phyloP scores from a whole-genome alignment of 1,139 yeast species.

The Petasospora fabianii region DNA sequence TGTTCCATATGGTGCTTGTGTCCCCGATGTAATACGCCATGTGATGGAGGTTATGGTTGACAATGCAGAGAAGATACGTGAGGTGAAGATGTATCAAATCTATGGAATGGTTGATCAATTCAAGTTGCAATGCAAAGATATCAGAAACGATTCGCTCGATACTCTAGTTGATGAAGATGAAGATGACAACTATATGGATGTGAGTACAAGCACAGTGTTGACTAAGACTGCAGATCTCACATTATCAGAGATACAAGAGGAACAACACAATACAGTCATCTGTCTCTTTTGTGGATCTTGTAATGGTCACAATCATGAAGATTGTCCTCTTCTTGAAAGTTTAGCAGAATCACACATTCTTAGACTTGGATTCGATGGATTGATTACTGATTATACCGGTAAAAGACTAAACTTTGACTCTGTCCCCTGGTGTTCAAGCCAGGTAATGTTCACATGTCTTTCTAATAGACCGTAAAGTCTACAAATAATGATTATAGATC shows the following conservation, averaged over 20 bases:
- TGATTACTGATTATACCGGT: conserved; percentile 5
- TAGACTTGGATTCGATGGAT: conserved; percentile 5
- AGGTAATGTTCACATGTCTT: conserved; percentile 1
- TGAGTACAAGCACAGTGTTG: no score
- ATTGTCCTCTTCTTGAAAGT: conserved; percentile 9
- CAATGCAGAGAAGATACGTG: conserved; percentile 1
- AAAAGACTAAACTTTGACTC: conserved; percentile 4
- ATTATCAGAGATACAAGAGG: neutral
- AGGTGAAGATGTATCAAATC: neutral
- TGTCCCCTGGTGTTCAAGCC: conserved; percentile 9
- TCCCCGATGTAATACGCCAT: conserved; percentile 8
- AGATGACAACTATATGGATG: no score
- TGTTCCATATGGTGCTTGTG: conserved; percentile 4
- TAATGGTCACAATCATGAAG: conserved; percentile 6
- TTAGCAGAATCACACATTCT: conserved; percentile 5
- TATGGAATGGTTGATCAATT: neutral
- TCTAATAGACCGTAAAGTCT: conserved; percentile 1
- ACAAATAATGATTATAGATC: neutral
- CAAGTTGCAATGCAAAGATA: neutral
- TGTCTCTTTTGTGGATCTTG: conserved; percentile 10
- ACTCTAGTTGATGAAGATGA: neutral
- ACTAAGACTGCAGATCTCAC: no score
- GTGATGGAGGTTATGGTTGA: conserved; percentile 3
- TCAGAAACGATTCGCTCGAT: neutral
- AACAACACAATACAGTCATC: neutral